Percentiles rank a stretch among this genome's conserved stretches.
Conservation (phyloP, 2,329 filamentous ascomycete genomes). For the Penicillium sp. region DNA sequence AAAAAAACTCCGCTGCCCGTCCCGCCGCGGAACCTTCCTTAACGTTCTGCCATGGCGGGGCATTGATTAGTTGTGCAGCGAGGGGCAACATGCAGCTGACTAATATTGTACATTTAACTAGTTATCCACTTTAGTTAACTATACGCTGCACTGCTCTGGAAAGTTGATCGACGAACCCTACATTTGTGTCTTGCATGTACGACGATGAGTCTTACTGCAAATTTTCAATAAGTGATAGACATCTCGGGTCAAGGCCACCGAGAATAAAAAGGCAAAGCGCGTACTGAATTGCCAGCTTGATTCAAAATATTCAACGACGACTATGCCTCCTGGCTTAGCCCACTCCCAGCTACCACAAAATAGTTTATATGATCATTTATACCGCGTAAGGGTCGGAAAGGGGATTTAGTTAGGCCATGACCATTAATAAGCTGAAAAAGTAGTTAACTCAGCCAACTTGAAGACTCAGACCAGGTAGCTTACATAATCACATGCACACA, state of each 20-base stretch:
- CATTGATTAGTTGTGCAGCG: slow-evolving; percentile 5
- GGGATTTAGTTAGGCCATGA: too few species aligned
- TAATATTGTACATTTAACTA: slow-evolving; percentile 10
- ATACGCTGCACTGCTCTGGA: background rate
- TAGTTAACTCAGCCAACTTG: background rate
- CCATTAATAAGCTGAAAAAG: background rate
- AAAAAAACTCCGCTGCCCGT: slow-evolving; percentile 19
- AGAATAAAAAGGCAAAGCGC: background rate
- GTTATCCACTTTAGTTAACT: background rate
- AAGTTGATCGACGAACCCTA: background rate
- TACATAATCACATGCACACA: background rate
- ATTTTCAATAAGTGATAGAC: background rate
- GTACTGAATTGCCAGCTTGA: background rate
- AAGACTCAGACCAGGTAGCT: background rate
- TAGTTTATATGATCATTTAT: background rate
- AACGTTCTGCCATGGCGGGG: slow-evolving; percentile 27
- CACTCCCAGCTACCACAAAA: background rate
- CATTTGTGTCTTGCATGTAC: background rate
- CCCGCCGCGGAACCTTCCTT: slow-evolving; percentile 32
- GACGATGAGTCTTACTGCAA: background rate
- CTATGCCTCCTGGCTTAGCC: background rate
- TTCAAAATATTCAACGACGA: background rate
- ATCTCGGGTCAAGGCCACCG: background rate
- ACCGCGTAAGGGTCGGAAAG: too few species aligned
- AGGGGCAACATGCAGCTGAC: slow-evolving; percentile 11